Percentiles rank a stretch among this genome's conserved stretches.
These are phyloP conservation scores for Lonicera japonica DNA, from an alignment of 129 eudicot genomes.

Conservation along the genomic window DNA sequence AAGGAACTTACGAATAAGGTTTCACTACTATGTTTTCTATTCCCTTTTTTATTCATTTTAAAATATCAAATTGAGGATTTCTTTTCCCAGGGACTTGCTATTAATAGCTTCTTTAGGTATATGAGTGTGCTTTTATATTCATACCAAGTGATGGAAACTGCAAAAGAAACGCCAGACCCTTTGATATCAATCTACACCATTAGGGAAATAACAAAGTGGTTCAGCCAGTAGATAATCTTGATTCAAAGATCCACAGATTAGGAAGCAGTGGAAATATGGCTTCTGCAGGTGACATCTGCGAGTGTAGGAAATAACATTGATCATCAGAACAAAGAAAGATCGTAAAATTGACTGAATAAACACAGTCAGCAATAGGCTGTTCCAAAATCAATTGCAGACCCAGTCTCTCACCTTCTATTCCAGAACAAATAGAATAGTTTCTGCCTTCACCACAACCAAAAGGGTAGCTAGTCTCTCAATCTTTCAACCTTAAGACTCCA, in stretches of 20 bases:
- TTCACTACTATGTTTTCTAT: no score
- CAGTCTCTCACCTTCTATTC: constrained; percentile 42
- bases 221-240: constrained; percentile 35
- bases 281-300: constrained; percentile 70
- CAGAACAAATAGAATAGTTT: constrained; percentile 3
- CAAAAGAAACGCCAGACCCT: constrained; percentile 36
- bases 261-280: constrained; percentile 46
- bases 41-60: no score
- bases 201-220: constrained; percentile 33
- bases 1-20: no score
- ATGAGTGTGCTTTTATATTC: constrained; percentile 24
- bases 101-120: constrained; percentile 7
- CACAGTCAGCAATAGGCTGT: constrained; percentile 27
- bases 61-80: no score
- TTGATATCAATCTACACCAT: constrained; percentile 35
- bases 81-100: not conserved
- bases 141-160: constrained; percentile 43
- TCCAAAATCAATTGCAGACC: constrained; percentile 8
- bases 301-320: constrained; percentile 52
- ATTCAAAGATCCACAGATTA: constrained; percentile 53
- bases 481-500: constrained; percentile 1
- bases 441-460: constrained; percentile 6
- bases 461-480: constrained; percentile 13
- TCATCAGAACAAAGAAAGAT: constrained; percentile 42
- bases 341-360: not conserved